Evolutionary conservation across 306 rosid genomes (phyloP), one percentile per base, ranked within the genome.

Genomic region (Pyrus communis): DNA sequence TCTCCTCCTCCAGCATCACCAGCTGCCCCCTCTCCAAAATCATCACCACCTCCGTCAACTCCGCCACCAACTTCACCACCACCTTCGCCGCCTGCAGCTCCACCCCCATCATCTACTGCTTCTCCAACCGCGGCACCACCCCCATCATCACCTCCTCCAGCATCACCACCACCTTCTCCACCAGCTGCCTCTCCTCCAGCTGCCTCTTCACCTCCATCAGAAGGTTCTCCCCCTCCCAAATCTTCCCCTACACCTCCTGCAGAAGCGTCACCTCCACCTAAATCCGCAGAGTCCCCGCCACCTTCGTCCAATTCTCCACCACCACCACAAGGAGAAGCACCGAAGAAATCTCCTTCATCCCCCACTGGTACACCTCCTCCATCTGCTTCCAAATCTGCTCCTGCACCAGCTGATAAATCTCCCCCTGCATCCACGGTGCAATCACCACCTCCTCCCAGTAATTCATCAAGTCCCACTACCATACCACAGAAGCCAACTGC

Each of bases 401-500:
- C 91, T 59, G 86, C 89, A 46, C 85, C 85, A 75, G 46, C 82
- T 11, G 60, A 40, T 3, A 64, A 61, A 52, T 62, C 71, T 30
- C 76, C 90, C 21, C 81, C 93, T 31, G 79, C 57, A 30, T 55
- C 89, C 35, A 82, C 88, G 74, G 78, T 78, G 75, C 87, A 90
- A 42, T 83, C 92, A 38, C 84, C 89, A 70, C 93, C 91, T 63
- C 88, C 97, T 84, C 87, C 88, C 7, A 43, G 79, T 67, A 87
- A 84, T 64, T 78, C 84, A 28, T 81, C 91, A 52, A 68, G 54
- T 74, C 81, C 87, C 17, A 0, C 75, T 43, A 70, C 51, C 46
- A 30, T 67, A 7, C 86, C 96, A 7, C 91, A 85, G 84, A 81
- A 84, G 75, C 97, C 96, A 22, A 85, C 88, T 82, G 87, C 89